These are phyloP conservation scores for Trypanosoma cruzi DNA, from an alignment of 208 protist species.

Conservation along the genomic window DNA sequence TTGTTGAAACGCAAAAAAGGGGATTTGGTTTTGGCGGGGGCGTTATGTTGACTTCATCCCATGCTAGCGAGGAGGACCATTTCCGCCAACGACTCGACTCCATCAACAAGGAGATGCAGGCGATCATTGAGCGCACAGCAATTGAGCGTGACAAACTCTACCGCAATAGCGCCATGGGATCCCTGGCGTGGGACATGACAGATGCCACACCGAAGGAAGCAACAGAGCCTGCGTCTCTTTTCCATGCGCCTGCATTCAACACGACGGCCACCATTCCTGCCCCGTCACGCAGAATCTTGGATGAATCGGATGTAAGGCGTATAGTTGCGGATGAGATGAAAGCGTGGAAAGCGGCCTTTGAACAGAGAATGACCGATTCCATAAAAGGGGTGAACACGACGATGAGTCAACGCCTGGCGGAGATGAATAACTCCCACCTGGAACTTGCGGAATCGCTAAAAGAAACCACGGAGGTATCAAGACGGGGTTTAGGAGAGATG, in stretches of 20 bases:
- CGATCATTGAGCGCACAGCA: constrained; percentile 54
- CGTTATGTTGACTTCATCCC: constrained; percentile 17
- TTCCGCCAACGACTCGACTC: constrained; percentile 62
- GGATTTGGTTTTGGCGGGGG: not conserved
- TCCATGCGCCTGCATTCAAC: not conserved
- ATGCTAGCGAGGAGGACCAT: constrained; percentile 35
- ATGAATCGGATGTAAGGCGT: constrained; percentile 30
- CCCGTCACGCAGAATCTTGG: not conserved
- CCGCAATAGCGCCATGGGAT: not conserved
- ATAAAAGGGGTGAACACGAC: constrained; percentile 4
- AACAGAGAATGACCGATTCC: constrained; percentile 12
- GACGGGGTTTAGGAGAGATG: constrained; percentile 13
- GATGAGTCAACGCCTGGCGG: constrained; percentile 13
- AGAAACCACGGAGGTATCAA: constrained; percentile 13
- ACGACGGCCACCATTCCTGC: not conserved
- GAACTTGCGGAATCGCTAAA: constrained; percentile 21
- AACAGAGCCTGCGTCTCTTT: not conserved
- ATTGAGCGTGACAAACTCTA: constrained; percentile 42
- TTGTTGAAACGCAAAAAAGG: not conserved
- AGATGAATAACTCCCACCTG: constrained; percentile 9
- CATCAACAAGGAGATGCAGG: constrained; percentile 81
- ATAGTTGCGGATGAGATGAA: constrained; percentile 23
- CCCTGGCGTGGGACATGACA: constrained; percentile 1
- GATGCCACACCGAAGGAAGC: not conserved
- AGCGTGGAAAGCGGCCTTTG: constrained; percentile 7